Percentiles rank a stretch among this genome's conserved stretches.
These are phyloP conservation scores for Globisporangium perplexum DNA, from an alignment of 352 stramenopile genomes.

Conservation along the genomic window DNA sequence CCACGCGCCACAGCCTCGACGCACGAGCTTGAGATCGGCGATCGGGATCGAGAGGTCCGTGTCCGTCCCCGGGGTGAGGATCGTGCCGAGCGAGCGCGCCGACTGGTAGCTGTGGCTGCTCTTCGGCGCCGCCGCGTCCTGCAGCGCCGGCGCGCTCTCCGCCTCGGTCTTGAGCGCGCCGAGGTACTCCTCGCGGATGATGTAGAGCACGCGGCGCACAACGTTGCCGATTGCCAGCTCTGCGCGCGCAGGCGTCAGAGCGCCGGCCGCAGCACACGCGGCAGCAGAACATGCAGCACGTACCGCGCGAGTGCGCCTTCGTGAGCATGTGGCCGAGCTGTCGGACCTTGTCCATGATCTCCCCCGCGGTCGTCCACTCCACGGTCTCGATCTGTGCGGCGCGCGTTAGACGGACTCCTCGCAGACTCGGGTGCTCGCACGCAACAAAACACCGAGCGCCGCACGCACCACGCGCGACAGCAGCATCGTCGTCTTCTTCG, in stretches of 20 bases:
- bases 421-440: too few relatives aligned
- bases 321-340: slow-evolving; percentile 78
- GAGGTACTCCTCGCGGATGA: slow-evolving; percentile 85
- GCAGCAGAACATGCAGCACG: neutral
- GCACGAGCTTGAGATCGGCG: slow-evolving; percentile 70
- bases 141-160: slow-evolving; percentile 11
- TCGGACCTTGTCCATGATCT: slow-evolving; percentile 85
- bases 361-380: slow-evolving; percentile 67
- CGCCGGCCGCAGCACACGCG: too few relatives aligned
- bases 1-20: neutral
- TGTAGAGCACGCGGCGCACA: slow-evolving; percentile 84
- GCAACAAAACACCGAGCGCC: too few relatives aligned
- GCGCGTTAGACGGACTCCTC: too few relatives aligned
- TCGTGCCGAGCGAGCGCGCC: slow-evolving; percentile 69
- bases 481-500: slow-evolving; percentile 69
- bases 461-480: slow-evolving; percentile 67
- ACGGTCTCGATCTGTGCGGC: slow-evolving; percentile 57
- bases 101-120: slow-evolving; percentile 40
- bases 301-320: slow-evolving; percentile 66
- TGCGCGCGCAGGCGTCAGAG: slow-evolving; percentile 7
- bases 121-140: slow-evolving; percentile 4
- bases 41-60: slow-evolving; percentile 81
- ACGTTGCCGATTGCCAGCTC: slow-evolving; percentile 88
- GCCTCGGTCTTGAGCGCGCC: slow-evolving; percentile 60
- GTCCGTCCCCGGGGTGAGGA: slow-evolving; percentile 75